phyloP scores from a whole-genome alignment of 179 eudicot genomes.

The Camellia oleifera region DNA sequence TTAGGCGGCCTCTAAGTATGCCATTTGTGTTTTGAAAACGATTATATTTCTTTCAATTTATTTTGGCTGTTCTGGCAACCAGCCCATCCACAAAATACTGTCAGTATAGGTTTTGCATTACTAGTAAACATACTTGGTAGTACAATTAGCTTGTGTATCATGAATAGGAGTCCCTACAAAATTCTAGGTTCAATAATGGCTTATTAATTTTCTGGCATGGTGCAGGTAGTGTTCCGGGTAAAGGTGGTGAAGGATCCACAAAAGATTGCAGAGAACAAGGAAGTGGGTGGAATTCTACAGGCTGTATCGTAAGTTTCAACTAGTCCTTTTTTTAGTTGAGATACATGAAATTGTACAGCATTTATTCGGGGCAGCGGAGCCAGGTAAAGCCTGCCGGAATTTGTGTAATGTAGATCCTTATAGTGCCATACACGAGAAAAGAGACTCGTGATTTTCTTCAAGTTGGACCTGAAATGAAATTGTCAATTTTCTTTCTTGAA shows the following conservation, averaged over 20 bases:
- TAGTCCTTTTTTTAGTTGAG: not conserved
- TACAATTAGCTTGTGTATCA: not conserved
- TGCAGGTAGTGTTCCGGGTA: slow-evolving; percentile 70
- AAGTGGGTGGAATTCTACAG: slow-evolving; percentile 35
- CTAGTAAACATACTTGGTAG: not conserved
- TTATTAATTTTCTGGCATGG: not conserved
- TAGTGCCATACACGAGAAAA: not conserved
- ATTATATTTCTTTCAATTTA: not conserved
- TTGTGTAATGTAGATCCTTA: slow-evolving; percentile 10
- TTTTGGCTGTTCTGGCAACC: not conserved
- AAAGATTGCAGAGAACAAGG: slow-evolving; percentile 26
- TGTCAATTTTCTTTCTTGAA: not conserved
- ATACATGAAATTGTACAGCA: slow-evolving; percentile 27
- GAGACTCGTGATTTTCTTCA: not conserved
- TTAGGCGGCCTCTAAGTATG: not conserved
- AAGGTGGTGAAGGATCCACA: slow-evolving; percentile 52
- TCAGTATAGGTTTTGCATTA: not conserved
- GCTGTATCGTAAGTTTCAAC: slow-evolving; percentile 26
- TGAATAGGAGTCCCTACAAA: not conserved
- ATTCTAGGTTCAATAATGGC: not conserved
- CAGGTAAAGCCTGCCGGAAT: slow-evolving; percentile 11
- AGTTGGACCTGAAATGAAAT: not conserved
- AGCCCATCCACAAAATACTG: not conserved
- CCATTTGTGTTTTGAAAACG: too few relatives aligned
- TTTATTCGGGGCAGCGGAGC: slow-evolving; percentile 5